phyloP scores from a whole-genome alignment of 2,329 filamentous ascomycete genomes.

The Acrocalymma vagum region DNA sequence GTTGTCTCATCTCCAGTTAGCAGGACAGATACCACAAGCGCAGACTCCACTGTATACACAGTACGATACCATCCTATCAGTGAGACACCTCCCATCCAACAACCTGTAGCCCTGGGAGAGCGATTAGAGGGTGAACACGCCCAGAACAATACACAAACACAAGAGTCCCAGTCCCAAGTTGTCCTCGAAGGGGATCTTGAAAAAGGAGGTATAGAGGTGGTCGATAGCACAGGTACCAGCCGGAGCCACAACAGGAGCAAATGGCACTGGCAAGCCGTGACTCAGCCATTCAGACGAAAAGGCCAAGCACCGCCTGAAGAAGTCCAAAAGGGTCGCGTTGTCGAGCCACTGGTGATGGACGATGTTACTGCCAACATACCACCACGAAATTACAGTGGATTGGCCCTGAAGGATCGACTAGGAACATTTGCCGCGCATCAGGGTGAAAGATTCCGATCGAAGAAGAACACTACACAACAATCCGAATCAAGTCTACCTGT shows the following conservation, averaged over 20 bases:
- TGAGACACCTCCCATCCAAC: conserved; percentile 43
- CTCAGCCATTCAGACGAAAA: conserved; percentile 67
- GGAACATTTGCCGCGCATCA: conserved; percentile 60
- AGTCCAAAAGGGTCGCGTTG: conserved; percentile 64
- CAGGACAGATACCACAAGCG: conserved; percentile 68
- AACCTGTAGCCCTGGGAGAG: conserved; percentile 23
- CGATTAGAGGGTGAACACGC: conserved; percentile 15
- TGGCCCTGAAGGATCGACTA: conserved; percentile 54
- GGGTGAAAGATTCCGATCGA: conserved; percentile 53
- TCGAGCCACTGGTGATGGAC: conserved; percentile 50
- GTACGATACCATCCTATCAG: conserved; percentile 68
- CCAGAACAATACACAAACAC: conserved; percentile 11
- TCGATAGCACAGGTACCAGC: no score
- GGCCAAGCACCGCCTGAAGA: conserved; percentile 67
- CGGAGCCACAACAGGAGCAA: conserved; percentile 32
- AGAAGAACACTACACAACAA: conserved; percentile 40
- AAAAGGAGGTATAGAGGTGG: conserved; percentile 30
- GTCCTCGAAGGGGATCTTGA: conserved; percentile 36
- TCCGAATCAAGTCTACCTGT: conserved; percentile 59
- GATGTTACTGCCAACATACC: conserved; percentile 45
- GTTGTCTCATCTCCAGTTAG: conserved; percentile 65
- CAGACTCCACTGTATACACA: conserved; percentile 70
- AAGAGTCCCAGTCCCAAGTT: conserved; percentile 13
- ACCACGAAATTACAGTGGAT: conserved; percentile 53
- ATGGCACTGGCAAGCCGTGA: conserved; percentile 59